Base-by-base conservation (phyloP, 805 yeast species). In the Wickerhamiella azymoides region DNA sequence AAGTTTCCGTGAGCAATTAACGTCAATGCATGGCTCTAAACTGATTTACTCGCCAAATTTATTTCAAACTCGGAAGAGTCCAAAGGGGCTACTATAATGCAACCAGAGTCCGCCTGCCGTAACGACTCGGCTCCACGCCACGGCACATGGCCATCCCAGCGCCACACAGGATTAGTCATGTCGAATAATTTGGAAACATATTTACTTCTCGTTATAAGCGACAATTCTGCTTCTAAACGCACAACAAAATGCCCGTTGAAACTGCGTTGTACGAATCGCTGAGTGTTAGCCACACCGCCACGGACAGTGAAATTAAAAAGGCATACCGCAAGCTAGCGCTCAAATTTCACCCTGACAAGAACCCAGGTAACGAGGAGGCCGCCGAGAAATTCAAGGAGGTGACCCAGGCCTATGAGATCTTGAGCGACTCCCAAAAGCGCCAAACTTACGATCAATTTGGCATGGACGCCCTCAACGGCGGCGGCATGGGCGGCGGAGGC, bases 371-470 rank as follows among this genome's bases (percentile, higher is more conserved):
- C 35, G 63, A 58, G 16, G 97, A 88, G 64, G 96, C 94, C 26
- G 92, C 95, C 45, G 97, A 89, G 61, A 89, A 85, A 68, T 89
- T 89, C 67, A 92, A 89, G 67, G 96, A 86, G 63, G 73, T 85
- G 56, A 77, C 93, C 16, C 74, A 75, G 48, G 96, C 96, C 14
- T 77, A 89, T 62, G 97, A 89, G 65, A 70, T 85, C n/a, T 71
- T 89, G 52, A 74, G 84, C 10, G 96, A 88, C 60, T 69, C 80
- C 14, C 82, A 88, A 61, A 92, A 88, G 71, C 83, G 97, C 70
- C 84, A 80, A 32, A 56, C 80, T 3, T 89, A 89, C 62, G 97
- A 92, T 66, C 33, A 75, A 53, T 85, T 76, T 60, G 99, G 99
- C 64, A 81, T 80, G 62, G 96, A 86, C 58, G 99, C 98, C 47